phyloP scores from a whole-genome alignment of 2,329 filamentous ascomycete species.

The Colletotrichum sp. region DNA sequence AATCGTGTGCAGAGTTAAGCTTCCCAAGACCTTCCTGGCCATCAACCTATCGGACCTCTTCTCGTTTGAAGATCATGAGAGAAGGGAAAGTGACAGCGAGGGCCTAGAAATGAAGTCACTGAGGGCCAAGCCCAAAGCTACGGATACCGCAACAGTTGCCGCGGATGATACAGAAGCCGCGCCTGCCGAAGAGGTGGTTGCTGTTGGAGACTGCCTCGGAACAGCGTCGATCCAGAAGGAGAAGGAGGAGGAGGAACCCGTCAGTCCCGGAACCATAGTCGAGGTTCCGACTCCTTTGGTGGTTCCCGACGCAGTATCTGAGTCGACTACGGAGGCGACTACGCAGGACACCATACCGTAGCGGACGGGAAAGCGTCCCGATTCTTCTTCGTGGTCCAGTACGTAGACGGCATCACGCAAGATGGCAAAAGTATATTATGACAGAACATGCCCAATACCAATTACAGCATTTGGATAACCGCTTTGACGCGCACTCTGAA shows the following conservation, averaged over 20 bases:
- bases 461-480: background rate
- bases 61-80: conserved; percentile 61
- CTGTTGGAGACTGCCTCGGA: conserved; percentile 12
- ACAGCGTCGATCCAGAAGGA: background rate
- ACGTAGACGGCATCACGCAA: background rate
- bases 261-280: background rate
- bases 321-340: background rate
- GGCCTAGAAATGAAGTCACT: conserved; percentile 51
- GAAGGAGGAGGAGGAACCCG: background rate
- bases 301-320: background rate
- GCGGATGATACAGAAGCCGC: background rate
- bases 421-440: background rate
- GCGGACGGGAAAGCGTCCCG: background rate
- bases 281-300: background rate
- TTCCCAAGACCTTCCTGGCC: conserved; percentile 69
- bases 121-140: conserved; percentile 26
- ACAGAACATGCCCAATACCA: background rate
- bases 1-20: conserved; percentile 55
- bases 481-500: background rate
- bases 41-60: conserved; percentile 69
- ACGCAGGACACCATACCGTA: background rate
- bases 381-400: background rate
- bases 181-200: conserved; percentile 10
- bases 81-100: conserved; percentile 51
- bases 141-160: background rate